Base-by-base conservation (phyloP, 306 rosid species). In the Gastrolobium bilobum region DNA sequence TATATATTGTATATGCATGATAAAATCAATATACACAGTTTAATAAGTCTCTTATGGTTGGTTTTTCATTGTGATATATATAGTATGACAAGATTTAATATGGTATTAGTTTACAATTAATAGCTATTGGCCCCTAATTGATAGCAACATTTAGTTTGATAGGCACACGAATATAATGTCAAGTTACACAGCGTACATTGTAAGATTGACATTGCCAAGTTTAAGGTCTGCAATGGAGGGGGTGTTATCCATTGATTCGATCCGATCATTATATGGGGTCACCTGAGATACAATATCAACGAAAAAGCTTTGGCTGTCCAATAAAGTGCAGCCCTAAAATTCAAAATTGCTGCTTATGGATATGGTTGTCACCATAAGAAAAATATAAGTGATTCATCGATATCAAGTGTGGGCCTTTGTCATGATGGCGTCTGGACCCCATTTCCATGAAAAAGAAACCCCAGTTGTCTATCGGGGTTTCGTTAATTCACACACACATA, bases 331-430 rank as follows among this genome's bases (percentile, higher is more conserved):
- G 26, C 79, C 57, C 70, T 67, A 37, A 68, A 77, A 77, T 85
- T 77, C 61, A 85, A 85, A 77, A 57, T 81, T 68, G 69, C 68
- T 59, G 60, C 84, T 79, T 74, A 78, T 11, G 76, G 84, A 85
- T 54, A 85, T 54, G 66, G 38, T 72, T 73, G 86, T 40, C 83
- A 85, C 85, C 47, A 67, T 43, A 47, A 68, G 59, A 62, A 83
- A 65, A 61, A 20, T 20, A 20, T 20, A 20, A 66, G 73, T 42
- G 85, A 77, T 71, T 71, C 57, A 48, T 65, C 61, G 51, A 60
- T 6, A 81, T 81, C 67, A 33, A 39, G 10, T 68, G 88, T 46
- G 86, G 89, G 50, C 73, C 86, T 71, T 43, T 1, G 7, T 48
- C 65, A 78, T 77, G 34, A 85, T 85, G 81, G 7, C 73, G 50